phyloP scores from a whole-genome alignment of 2,329 filamentous ascomycete species.

The Cadophora sp. region DNA sequence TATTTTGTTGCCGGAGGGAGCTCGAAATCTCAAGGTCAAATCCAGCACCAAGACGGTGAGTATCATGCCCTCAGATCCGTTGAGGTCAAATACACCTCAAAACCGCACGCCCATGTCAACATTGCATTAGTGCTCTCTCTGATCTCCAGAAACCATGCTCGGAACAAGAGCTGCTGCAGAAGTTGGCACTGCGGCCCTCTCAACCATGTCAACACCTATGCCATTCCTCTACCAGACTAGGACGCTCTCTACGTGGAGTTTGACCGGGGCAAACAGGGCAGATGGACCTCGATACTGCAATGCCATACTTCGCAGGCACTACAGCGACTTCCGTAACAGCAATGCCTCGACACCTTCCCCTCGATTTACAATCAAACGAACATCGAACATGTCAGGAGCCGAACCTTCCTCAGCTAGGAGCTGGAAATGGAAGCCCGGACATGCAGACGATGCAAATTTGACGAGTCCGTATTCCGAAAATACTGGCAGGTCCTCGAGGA shows the following conservation, averaged over 20 bases:
- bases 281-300: not conserved
- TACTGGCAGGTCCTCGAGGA: not conserved
- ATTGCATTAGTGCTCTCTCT: not conserved
- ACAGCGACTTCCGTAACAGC: not conserved
- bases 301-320: slow-evolving; percentile 8
- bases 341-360: not conserved
- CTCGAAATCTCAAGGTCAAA: slow-evolving; percentile 2
- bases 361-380: slow-evolving; percentile 1
- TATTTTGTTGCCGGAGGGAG: slow-evolving; percentile 1
- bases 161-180: slow-evolving; percentile 11
- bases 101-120: not conserved
- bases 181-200: slow-evolving; percentile 2
- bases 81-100: not conserved
- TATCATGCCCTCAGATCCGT: too few species aligned
- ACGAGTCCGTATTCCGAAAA: not conserved
- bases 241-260: slow-evolving; percentile 53
- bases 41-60: not conserved
- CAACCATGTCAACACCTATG: slow-evolving; percentile 22
- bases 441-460: not conserved
- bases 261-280: slow-evolving; percentile 33
- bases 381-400: slow-evolving; percentile 17
- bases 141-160: slow-evolving; percentile 3
- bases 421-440: not conserved
- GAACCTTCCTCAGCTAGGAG: slow-evolving; percentile 13
- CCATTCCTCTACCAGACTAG: slow-evolving; percentile 74